Base-by-base conservation (phyloP, 352 stramenopile species). In the Pythium biforme region DNA sequence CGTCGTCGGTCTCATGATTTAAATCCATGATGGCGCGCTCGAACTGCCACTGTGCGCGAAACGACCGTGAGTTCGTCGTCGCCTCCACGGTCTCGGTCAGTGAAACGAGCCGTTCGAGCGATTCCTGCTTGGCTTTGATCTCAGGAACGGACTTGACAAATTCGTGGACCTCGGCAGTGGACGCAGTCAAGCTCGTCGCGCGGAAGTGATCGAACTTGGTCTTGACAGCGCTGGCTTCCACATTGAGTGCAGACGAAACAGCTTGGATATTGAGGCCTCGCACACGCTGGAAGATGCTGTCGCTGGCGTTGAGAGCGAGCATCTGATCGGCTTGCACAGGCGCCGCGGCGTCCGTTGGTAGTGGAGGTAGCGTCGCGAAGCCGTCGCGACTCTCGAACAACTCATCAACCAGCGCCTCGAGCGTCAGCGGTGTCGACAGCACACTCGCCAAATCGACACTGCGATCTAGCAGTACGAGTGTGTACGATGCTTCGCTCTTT, bases 391-490 rank as follows among this genome's bases (percentile, higher is more conserved):
- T 88, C 23, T 79, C 55, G 49, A 88, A 72, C 1, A 91, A 48
- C 53, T 92, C 80, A 55, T 88, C 77, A 19, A 94, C 33, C 5
- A 90, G 68, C 15, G 81, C 81, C 29, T 92, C 83, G 39, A 89
- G 86, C 26, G 83, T 92, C 14, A 94, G 70, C 10, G 85, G 80
- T 4, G 75, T 89, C 3, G 67, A 89, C 11, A 94, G 68, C 4
- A 78, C 75, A 1, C 83, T 87, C 7, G 77, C 85, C 43, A 83
- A 86, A 68, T 94, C 85, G 11, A 90, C 67, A 54, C 68, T 76
- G 1, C 85, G 79, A 51, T 94, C 85, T 4, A 94, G 61, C 39
- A 94, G 14, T n/a, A 92, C 64, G 22, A 90, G 69, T n/a, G 82
- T 88, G 31, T 87, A n/a, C 6, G 37, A 12, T 5, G 37, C 12